Evolutionary conservation across 2,329 filamentous ascomycete species (phyloP), one percentile per base, ranked within the genome.

Genomic region (Elsinoe australis): DNA sequence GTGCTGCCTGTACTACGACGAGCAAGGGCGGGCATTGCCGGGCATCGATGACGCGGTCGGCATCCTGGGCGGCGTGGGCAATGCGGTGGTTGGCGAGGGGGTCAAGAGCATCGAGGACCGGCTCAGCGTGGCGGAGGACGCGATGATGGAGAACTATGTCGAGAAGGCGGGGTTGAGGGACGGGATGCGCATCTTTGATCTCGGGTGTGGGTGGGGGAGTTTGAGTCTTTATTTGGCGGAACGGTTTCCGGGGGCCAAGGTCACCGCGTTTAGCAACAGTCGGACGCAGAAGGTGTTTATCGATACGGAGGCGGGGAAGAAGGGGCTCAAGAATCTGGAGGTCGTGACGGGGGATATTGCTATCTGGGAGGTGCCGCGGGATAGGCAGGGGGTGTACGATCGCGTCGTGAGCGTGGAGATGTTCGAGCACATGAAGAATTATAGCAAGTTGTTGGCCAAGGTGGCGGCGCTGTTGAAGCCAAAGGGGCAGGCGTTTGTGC

Each of bases 361-460:
- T 12, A 74, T 79, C 50, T 79, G 83, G 56, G 77, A 82, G 56
- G 85, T 85, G 57, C 49, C 54, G 10, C 52, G 57, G 17, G 60
- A 58, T 46, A 53, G 53, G 38, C 47, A 55, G 29, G 50, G 17
- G 26, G 67, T 61, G 4, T 85, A 78, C 56, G 82, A 85, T 59
- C 72, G 82, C 9, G 78, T 85, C 1, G 68, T 85, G 12, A 80
- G 77, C 5, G 81, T 85, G 52, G 82, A 84, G 71, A 70, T 85
- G 9, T 85, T 86, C 58, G 82, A 85, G 61, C 82, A 85, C 63
- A 85, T 85, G 81, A 85, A 85, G 62, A 85, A 85, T 62, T 85
- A 85, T 63, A 74, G 81, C 53, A 66, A 78, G 9, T 72, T 85
- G 18, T 75, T 85, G 67, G 71, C 73, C 34, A 85, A 85, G 62